Evolutionary conservation across 176 grass and related monocot genomes (phyloP).

Genomic region (Lolium rigidum): DNA sequence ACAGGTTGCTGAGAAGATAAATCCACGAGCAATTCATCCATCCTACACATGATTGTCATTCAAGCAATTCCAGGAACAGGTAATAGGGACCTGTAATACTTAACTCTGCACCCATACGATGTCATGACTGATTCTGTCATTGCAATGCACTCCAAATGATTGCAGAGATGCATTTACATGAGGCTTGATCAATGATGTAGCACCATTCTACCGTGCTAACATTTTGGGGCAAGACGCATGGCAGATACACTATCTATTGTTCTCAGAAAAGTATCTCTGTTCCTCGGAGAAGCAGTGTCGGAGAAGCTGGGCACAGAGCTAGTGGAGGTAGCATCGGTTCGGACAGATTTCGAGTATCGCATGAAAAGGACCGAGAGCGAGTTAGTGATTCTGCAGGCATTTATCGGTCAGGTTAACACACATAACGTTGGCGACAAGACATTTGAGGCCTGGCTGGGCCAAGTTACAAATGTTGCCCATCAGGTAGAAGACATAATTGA

Average conservation of each 20-base stretch:
- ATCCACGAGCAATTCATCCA: no score
- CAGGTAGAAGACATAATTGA: conserved; percentile 65
- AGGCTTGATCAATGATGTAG: not conserved
- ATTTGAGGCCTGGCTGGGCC: conserved; percentile 44
- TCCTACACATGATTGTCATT: no score
- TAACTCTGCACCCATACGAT: no score
- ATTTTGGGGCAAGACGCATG: conserved; percentile 37
- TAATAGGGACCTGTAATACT: no score
- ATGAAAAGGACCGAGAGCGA: conserved; percentile 52
- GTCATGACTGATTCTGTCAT: no score
- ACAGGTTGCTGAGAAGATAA: no score
- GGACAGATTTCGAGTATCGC: conserved; percentile 43
- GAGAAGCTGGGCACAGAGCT: conserved; percentile 14
- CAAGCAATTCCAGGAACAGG: no score
- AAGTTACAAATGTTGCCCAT: conserved; percentile 47
- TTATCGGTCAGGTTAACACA: conserved; percentile 36
- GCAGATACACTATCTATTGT: conserved; percentile 51
- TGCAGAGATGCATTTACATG: not conserved
- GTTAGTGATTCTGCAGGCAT: conserved; percentile 50
- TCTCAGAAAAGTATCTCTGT: conserved; percentile 50
- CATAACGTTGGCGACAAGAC: conserved; percentile 24
- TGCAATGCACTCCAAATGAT: no score
- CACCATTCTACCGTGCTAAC: not conserved
- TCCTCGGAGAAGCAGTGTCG: conserved; percentile 38
- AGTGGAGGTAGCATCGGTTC: conserved; percentile 37